phyloP scores from a whole-genome alignment of 495 filamentous ascomycete species.

The Aspergillus olivimuriae region DNA sequence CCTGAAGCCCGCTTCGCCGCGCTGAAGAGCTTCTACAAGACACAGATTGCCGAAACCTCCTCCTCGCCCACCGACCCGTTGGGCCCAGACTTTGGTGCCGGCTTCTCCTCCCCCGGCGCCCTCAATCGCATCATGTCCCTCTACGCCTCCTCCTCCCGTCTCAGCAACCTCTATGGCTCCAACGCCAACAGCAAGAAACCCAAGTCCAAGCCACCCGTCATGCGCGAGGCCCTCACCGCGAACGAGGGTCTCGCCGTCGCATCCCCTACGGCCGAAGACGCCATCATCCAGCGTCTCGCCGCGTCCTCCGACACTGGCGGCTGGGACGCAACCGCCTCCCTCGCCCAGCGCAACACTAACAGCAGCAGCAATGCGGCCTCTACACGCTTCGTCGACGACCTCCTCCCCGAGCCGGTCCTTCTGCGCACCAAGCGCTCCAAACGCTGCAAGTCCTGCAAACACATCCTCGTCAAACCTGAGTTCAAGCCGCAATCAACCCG shows the following conservation, averaged over 20 bases:
- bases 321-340: slow-evolving; percentile 50
- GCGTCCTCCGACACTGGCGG: slow-evolving; percentile 37
- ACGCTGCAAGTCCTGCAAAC: slow-evolving; percentile 84
- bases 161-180: slow-evolving; percentile 38
- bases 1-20: slow-evolving; percentile 41
- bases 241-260: slow-evolving; percentile 62
- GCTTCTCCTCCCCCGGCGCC: slow-evolving; percentile 73
- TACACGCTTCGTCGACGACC: slow-evolving; percentile 52
- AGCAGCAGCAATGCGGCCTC: slow-evolving; percentile 42
- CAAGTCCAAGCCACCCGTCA: slow-evolving; percentile 58
- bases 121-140: slow-evolving; percentile 86
- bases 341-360: slow-evolving; percentile 45
- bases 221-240: slow-evolving; percentile 68
- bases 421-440: slow-evolving; percentile 89
- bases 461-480: slow-evolving; percentile 95
- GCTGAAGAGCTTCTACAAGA: slow-evolving; percentile 64
- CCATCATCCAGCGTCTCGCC: slow-evolving; percentile 36
- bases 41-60: slow-evolving; percentile 58
- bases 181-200: slow-evolving; percentile 54
- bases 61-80: slow-evolving; percentile 47
- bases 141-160: slow-evolving; percentile 57
- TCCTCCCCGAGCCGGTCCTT: slow-evolving; percentile 73
- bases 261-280: slow-evolving; percentile 43
- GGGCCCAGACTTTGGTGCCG: slow-evolving; percentile 43
- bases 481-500: slow-evolving; percentile 76